Evolutionary conservation across 306 rosid genomes (phyloP).

Genomic region (Canavalia gladiata): DNA sequence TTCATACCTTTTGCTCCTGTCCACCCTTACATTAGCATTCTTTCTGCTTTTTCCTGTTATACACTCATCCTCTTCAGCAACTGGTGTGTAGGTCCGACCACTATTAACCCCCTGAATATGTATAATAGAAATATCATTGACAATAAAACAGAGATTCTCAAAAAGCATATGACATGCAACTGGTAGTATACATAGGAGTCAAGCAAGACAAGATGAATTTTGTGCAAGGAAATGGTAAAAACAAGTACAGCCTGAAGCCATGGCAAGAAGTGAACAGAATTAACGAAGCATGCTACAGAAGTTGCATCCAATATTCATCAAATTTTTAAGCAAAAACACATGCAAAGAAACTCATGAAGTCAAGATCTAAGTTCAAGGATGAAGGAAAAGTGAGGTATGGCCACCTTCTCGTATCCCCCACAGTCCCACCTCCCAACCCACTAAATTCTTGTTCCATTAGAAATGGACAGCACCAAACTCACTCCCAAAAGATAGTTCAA

Average conservation of each 20-base stretch:
- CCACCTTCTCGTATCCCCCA: not conserved
- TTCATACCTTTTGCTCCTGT: constrained; percentile 69
- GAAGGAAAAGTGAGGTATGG: not conserved
- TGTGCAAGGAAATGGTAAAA: constrained; percentile 35
- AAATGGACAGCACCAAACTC: too few species aligned
- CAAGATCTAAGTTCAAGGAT: not conserved
- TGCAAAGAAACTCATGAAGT: not conserved
- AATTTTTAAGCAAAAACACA: not conserved
- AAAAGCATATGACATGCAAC: constrained; percentile 5
- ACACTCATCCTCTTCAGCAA: constrained; percentile 54
- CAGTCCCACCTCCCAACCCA: too few species aligned
- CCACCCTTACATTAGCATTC: constrained; percentile 52
- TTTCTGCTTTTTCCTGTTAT: constrained; percentile 62
- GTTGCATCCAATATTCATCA: constrained; percentile 35
- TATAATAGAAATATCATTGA: constrained; percentile 39
- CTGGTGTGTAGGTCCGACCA: constrained; percentile 52
- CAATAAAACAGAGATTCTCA: constrained; percentile 38
- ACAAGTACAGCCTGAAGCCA: constrained; percentile 11
- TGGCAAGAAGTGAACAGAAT: constrained; percentile 36
- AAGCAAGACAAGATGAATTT: constrained; percentile 42
- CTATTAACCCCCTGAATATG: constrained; percentile 72
- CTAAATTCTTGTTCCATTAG: too few species aligned
- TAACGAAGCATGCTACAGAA: constrained; percentile 27
- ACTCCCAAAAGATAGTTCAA: too few species aligned
- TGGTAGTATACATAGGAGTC: constrained; percentile 6